Percentiles rank a stretch among this genome's conserved stretches.
Evolutionary conservation across 768 basidiomycete genomes (phyloP).

Genomic region (Grammothele lineata): DNA sequence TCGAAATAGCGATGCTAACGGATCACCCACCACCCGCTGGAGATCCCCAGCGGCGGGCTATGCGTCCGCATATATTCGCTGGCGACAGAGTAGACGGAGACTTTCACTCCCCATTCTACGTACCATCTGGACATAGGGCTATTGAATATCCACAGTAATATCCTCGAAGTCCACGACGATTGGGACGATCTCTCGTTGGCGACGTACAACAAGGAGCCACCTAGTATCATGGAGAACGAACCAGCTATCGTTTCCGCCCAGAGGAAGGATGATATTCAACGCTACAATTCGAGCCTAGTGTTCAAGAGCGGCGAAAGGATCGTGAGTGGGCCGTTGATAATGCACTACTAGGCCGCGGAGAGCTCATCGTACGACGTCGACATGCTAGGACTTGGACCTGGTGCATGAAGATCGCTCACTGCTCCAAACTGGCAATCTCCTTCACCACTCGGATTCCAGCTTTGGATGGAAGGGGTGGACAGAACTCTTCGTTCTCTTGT

Average conservation of each 20-base stretch:
- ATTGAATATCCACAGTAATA: slow-evolving; percentile 73
- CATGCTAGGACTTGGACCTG: slow-evolving; percentile 88
- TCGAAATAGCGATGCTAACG: too few relatives aligned
- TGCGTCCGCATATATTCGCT: too few relatives aligned
- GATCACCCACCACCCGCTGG: too few relatives aligned
- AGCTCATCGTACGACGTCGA: neutral
- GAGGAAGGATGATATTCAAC: slow-evolving; percentile 86
- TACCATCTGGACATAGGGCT: too few relatives aligned
- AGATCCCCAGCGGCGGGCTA: too few relatives aligned
- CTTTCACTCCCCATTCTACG: too few relatives aligned
- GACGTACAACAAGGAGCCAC: slow-evolving; percentile 78
- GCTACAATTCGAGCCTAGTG: slow-evolving; percentile 72
- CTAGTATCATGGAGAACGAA: slow-evolving; percentile 85
- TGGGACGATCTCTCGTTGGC: slow-evolving; percentile 77
- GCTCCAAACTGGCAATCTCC: slow-evolving; percentile 77
- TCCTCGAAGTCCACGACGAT: slow-evolving; percentile 75
- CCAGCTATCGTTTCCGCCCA: slow-evolving; percentile 83
- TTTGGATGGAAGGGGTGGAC: slow-evolving; percentile 89
- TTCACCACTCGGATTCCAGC: slow-evolving; percentile 84
- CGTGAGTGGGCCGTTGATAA: slow-evolving; percentile 29
- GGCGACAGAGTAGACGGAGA: too few relatives aligned
- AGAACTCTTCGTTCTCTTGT: slow-evolving; percentile 85
- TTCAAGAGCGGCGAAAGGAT: slow-evolving; percentile 78
- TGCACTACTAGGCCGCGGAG: neutral
- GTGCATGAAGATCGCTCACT: slow-evolving; percentile 77